Conservation (phyloP, 805 yeast genomes). For the Tanozyma kutaoensis region DNA sequence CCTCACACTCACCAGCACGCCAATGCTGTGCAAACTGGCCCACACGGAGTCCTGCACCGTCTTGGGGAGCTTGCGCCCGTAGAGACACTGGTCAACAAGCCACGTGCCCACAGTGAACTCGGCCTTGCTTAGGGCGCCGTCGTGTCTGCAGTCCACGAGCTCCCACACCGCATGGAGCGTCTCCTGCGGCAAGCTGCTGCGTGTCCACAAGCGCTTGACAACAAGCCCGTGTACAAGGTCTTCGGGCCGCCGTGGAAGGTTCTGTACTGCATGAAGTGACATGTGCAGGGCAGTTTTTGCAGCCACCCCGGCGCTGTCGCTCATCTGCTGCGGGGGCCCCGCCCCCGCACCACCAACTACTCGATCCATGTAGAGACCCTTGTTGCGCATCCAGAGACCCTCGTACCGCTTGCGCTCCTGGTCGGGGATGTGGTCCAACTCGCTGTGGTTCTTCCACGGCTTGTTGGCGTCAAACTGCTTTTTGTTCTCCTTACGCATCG, state of each 20-base stretch:
- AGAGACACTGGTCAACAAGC: constrained; percentile 91
- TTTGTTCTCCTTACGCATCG: constrained; percentile 34
- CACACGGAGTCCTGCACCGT: constrained; percentile 57
- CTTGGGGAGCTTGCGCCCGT: constrained; percentile 82
- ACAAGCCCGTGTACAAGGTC: constrained; percentile 43
- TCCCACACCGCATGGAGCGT: constrained; percentile 50
- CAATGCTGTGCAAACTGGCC: constrained; percentile 55
- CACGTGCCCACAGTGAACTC: constrained; percentile 96
- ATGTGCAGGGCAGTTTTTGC: too few relatives aligned
- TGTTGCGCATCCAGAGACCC: constrained; percentile 87
- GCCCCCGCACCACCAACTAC: constrained; percentile 6
- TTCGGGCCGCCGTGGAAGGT: too few relatives aligned
- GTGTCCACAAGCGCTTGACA: constrained; percentile 67
- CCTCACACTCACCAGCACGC: constrained; percentile 24
- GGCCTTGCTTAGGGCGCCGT: constrained; percentile 65
- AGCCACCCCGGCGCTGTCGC: too few relatives aligned
- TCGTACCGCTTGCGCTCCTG: constrained; percentile 81
- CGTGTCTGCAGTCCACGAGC: constrained; percentile 50
- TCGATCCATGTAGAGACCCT: constrained; percentile 42
- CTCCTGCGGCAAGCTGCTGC: constrained; percentile 61
- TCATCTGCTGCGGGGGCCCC: too few relatives aligned
- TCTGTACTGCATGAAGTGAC: too few relatives aligned
- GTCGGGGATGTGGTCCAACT: constrained; percentile 12
- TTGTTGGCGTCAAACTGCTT: constrained; percentile 66
- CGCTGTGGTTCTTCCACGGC: constrained; percentile 86